A percentile compares a stretch with the other conserved stretches of the same genome.
These are phyloP conservation scores for Ziziphus jujuba DNA, from an alignment of 306 rosid genomes.

Conservation along the genomic window DNA sequence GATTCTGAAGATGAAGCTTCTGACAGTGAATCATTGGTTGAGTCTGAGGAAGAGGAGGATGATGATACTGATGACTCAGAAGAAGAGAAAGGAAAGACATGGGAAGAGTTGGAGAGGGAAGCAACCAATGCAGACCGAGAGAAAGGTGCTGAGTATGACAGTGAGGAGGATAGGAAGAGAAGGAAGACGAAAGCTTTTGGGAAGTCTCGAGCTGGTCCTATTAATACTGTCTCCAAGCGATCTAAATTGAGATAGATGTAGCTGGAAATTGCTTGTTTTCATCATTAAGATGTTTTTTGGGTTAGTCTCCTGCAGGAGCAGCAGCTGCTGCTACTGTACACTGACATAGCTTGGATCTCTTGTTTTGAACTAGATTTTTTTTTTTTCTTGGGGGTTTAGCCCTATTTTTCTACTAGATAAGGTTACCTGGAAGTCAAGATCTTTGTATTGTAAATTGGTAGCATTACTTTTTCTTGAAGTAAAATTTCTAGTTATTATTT, in stretches of 20 bases:
- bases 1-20: constrained; percentile 83
- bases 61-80: constrained; percentile 51
- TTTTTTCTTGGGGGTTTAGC: background rate
- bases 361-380: constrained; percentile 13
- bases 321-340: background rate
- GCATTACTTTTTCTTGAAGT: constrained; percentile 1
- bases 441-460: constrained; percentile 31
- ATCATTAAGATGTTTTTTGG: background rate
- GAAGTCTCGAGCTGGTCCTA: constrained; percentile 58
- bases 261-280: background rate
- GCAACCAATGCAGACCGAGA: constrained; percentile 94
- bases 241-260: constrained; percentile 53
- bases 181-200: constrained; percentile 85
- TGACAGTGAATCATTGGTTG: constrained; percentile 83
- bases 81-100: constrained; percentile 66
- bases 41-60: constrained; percentile 69
- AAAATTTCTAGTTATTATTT: background rate
- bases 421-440: constrained; percentile 6
- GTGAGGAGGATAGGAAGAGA: constrained; percentile 88
- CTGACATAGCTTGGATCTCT: constrained; percentile 17
- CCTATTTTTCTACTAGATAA: constrained; percentile 1
- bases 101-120: constrained; percentile 99
- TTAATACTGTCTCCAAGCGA: constrained; percentile 61
- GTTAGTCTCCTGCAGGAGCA: background rate
- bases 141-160: constrained; percentile 84